A percentile compares a stretch with the other conserved stretches of the same genome.
Conservation (phyloP, 108 stramenopile species). For the Conticribra weissflogii region DNA sequence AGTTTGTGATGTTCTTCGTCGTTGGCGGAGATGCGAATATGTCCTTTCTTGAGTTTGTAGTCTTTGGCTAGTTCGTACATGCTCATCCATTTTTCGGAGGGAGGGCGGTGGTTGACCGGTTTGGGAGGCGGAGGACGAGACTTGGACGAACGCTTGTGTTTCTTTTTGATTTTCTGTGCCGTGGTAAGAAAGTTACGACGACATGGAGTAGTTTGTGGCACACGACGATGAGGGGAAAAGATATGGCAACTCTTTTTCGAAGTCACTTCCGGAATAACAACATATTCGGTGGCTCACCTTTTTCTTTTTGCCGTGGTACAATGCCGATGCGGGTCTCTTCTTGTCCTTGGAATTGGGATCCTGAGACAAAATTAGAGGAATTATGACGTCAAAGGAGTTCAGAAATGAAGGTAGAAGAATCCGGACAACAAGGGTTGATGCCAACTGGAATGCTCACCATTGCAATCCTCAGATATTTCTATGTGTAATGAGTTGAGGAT, state of each 20-base stretch:
- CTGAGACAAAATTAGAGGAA: no score
- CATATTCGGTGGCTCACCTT: no score
- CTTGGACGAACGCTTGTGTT: no score
- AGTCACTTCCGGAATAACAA: no score
- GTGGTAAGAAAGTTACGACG: neutral
- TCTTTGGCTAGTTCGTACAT: neutral
- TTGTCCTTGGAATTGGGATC: no score
- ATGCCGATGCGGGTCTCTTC: no score
- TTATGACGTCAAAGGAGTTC: neutral
- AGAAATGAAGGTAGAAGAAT: neutral
- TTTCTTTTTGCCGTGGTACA: no score
- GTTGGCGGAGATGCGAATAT: neutral
- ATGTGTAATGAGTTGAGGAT: neutral
- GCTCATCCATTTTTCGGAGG: neutral
- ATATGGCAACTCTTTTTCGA: no score
- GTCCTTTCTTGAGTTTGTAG: neutral
- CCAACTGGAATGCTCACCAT: neutral
- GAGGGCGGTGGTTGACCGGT: neutral
- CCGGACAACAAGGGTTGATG: neutral
- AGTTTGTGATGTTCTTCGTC: neutral
- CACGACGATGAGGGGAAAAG: no score
- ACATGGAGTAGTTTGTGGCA: no score
- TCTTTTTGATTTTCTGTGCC: no score
- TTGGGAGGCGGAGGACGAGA: neutral
- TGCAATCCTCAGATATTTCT: neutral